Conservation (phyloP, 1,284 basidiomycete genomes). For the Puccinia triticina region DNA sequence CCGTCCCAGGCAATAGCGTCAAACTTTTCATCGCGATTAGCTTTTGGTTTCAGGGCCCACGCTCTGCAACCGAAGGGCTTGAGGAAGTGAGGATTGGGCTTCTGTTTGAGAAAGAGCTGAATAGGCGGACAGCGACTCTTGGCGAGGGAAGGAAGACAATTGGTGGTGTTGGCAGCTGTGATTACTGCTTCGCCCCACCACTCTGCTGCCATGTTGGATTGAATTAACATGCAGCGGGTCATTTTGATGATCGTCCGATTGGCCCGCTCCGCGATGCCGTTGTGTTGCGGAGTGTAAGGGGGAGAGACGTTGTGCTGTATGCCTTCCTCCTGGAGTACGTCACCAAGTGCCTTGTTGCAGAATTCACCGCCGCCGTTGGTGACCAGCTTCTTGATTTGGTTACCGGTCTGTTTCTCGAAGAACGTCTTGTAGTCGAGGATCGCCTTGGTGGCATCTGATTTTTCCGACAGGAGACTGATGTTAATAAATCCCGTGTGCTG, state of each 20-base stretch:
- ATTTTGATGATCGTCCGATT: neutral
- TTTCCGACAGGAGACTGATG: neutral
- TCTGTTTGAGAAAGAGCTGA: no score
- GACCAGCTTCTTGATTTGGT: neutral
- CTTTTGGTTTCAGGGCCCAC: no score
- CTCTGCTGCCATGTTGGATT: neutral
- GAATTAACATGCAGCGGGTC: neutral
- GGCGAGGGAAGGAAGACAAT: neutral
- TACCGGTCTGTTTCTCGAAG: no score
- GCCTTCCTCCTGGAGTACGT: neutral
- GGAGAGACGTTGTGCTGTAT: neutral
- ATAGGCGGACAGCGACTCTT: neutral
- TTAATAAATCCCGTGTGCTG: neutral
- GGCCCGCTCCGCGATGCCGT: neutral
- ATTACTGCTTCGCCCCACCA: neutral
- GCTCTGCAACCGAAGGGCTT: no score
- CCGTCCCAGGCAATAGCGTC: no score
- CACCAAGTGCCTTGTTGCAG: no score
- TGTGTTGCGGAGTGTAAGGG: no score
- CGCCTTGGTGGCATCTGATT: neutral
- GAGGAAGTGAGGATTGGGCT: no score
- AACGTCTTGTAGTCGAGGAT: no score
- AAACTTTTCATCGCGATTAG: no score
- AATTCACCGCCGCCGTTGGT: neutral
- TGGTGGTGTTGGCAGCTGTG: neutral